Evolutionary conservation across 1,284 basidiomycete genomes (phyloP), one percentile per base, ranked within the genome.

Genomic region (Sanghuangporus weigelae): DNA sequence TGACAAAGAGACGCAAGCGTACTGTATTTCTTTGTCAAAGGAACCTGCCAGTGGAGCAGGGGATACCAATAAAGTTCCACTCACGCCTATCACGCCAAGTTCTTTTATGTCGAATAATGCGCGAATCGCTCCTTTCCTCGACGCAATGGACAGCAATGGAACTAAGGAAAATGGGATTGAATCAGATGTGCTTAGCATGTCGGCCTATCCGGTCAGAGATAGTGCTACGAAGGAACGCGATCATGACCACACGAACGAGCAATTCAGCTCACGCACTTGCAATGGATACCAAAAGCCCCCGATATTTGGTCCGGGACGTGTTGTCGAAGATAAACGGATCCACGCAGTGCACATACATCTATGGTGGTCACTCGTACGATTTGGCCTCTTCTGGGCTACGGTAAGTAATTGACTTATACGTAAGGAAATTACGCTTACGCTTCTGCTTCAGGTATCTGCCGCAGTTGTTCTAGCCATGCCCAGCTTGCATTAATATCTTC

Each of bases 251-350:
- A 38, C 60, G 26, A 62, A 56, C 42, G 31, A 39, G 48, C 31
- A 31, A 10, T 53, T 31, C 39, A 35, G n/a, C 26, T 31, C 55
- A 19, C 38, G 50, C 26, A 35, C 49, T 19, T 59, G 51, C 6
- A 64, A 69, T 55, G 61, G 68, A 38, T 71, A 71, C 63, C 44
- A 19, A 7, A 11, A 2, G 12, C 1, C 16, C 2, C 72, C 76
- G 7, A 69, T 78, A 42, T 79, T 78, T 65, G 78, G 78, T 7
- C 77, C 78, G 6, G 76, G 78, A 63, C 69, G 69, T 49, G 73
- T 75, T 38, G 74, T 79, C 44, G 69, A 74, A 46, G 77, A 80
- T 63, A 74, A 73, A 60, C 70, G 74, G 31, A 77, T 80, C 48
- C 71, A 71, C 53, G 72, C 68, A n/a, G 73, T 74, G 56, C 78